A percentile compares a stretch with the other conserved stretches of the same genome.
Conservation (phyloP, 1,139 yeast genomes). For the Suhomyces choctaworum region DNA sequence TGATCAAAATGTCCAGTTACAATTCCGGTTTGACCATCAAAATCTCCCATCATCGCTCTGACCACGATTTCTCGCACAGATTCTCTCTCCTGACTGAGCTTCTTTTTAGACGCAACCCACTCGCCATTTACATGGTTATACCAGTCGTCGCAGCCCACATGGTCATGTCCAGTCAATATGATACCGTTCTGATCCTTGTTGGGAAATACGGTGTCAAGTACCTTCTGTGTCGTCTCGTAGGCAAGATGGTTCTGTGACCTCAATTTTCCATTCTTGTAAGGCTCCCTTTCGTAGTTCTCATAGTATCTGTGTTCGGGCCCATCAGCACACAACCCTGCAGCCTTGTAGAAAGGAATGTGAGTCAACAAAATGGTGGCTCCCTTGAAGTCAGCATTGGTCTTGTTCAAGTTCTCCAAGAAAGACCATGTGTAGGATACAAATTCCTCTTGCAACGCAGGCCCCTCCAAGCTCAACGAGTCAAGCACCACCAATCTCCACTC, state of each 20-base stretch:
- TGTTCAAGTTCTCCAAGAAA: slow-evolving; percentile 59
- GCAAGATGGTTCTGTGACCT: slow-evolving; percentile 88
- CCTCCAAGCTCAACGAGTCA: slow-evolving; percentile 82
- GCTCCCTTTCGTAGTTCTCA: slow-evolving; percentile 59
- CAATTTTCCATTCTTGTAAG: slow-evolving; percentile 66
- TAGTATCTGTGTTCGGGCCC: slow-evolving; percentile 70
- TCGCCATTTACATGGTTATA: slow-evolving; percentile 48
- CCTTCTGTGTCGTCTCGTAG: slow-evolving; percentile 61
- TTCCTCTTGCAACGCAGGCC: slow-evolving; percentile 80
- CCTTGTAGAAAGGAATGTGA: slow-evolving; percentile 86
- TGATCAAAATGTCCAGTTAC: slow-evolving; percentile 63
- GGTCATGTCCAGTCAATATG: slow-evolving; percentile 93
- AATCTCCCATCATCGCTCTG: slow-evolving; percentile 95
- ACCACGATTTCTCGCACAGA: slow-evolving; percentile 79
- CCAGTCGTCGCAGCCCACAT: slow-evolving; percentile 82
- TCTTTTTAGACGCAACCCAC: slow-evolving; percentile 61
- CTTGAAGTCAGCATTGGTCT: slow-evolving; percentile 48
- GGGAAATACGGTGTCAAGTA: slow-evolving; percentile 68
- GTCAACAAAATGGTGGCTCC: slow-evolving; percentile 85
- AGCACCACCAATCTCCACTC: slow-evolving; percentile 85
- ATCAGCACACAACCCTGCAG: slow-evolving; percentile 78
- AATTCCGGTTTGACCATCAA: slow-evolving; percentile 83
- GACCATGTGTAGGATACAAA: slow-evolving; percentile 69
- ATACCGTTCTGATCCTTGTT: slow-evolving; percentile 66
- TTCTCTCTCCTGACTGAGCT: slow-evolving; percentile 24